Evolutionary conservation across 2,329 filamentous ascomycete genomes (phyloP), one percentile per base, ranked within the genome.

Genomic region (Colletotrichum truncatum): DNA sequence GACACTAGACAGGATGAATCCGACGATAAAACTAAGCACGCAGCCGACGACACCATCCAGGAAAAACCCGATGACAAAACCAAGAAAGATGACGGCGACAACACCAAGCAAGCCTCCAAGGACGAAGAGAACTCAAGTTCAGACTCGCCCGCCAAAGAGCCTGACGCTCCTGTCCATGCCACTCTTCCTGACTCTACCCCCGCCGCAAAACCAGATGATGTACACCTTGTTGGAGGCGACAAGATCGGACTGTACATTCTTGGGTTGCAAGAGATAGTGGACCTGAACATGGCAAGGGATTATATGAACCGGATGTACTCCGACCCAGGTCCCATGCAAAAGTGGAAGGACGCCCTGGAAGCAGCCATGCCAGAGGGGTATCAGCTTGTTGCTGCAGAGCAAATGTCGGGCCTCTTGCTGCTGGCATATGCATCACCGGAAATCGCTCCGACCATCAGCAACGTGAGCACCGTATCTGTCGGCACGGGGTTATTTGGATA

Each of bases 401-500:
- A 98, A 73, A 86, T 98, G 70, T 89, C 96, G 4, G 96, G 97
- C 0, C 79, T 99, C 21, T 82, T 97, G 39, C 82, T 98, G 3
- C 83, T 98, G 26, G 86, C 98, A 25, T 98, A 96, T 74, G 94
- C 93, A 3, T 93, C 94, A 0, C 90, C 94, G 0, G 86, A 89
- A 8, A 83, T 98, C 39, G 87, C 88, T 1, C 84, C 89, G 0
- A 91, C 90, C 3, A 87, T 98, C 71, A 92, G 89, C 67, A 92
- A 93, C 51, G 88, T 97, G 70, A 97, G 93, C 77, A 94, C 91
- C 2, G 89, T 89, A 4, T 91, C 88, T 62, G 91, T 98, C 7
- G 95, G 94, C 0, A 99, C 96, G 0, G 96, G 96, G 0, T 78
- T 98, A 43, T 87, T 97, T 78, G 95, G 95, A 0, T 97, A 97